Percentiles rank a stretch among this genome's conserved stretches.
Evolutionary conservation across 768 basidiomycete genomes (phyloP).

Genomic region (Termitomyces sp.): DNA sequence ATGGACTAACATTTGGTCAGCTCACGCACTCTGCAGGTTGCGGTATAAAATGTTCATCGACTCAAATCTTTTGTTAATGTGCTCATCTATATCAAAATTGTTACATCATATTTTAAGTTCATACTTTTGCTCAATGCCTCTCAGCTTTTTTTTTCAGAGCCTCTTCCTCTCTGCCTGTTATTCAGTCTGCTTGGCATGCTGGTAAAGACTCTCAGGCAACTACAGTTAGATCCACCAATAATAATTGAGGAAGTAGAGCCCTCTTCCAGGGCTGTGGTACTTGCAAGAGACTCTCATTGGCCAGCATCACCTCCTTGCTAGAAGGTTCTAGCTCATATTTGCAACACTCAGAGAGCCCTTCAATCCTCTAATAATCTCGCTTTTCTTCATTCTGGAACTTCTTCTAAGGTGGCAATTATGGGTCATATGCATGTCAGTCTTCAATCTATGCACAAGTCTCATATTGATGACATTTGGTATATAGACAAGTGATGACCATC

Average conservation of each 20-base stretch:
- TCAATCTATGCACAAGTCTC: neutral
- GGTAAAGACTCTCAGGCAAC: neutral
- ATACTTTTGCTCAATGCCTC: neutral
- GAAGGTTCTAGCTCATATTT: neutral
- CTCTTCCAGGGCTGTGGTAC: neutral
- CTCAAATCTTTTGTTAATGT: no score
- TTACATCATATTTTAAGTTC: no score
- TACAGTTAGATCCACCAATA: neutral
- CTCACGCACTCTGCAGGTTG: no score
- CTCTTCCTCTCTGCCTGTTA: neutral
- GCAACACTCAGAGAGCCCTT: neutral
- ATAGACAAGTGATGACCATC: neutral
- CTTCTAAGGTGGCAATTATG: neutral
- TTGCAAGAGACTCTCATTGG: neutral
- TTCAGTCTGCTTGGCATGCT: neutral
- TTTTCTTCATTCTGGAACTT: neutral
- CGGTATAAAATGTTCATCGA: neutral
- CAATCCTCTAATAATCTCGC: neutral
- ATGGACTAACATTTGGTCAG: neutral
- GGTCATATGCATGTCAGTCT: neutral
- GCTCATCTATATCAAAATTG: no score
- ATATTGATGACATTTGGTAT: neutral
- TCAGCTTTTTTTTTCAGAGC: neutral
- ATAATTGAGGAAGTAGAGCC: neutral
- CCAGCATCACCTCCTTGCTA: neutral